phyloP scores from a whole-genome alignment of 2,329 filamentous ascomycete species.

The Coleophoma cylindrospora region DNA sequence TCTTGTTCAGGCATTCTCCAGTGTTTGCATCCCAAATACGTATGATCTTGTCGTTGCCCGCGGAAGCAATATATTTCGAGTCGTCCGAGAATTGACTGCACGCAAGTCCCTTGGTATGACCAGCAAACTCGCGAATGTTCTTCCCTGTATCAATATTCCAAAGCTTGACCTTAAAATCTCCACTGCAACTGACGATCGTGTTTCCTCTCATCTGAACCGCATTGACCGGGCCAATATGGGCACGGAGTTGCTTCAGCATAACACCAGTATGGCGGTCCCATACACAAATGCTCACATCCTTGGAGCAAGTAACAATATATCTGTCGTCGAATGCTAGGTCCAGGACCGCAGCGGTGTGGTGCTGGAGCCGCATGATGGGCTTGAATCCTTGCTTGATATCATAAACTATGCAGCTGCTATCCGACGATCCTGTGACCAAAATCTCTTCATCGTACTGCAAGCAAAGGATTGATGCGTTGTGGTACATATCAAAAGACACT shows the following conservation, averaged over 20 bases:
- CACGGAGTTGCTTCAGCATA: constrained; percentile 72
- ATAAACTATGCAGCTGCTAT: constrained; percentile 88
- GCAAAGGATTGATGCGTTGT: constrained; percentile 90
- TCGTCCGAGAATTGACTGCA: constrained; percentile 97
- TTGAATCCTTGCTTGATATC: constrained; percentile 73
- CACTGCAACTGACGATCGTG: constrained; percentile 87
- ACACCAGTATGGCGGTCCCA: constrained; percentile 82
- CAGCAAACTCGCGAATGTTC: constrained; percentile 83
- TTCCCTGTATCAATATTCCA: constrained; percentile 91
- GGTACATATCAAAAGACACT: constrained; percentile 60
- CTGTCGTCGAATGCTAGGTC: constrained; percentile 90
- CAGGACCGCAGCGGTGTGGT: constrained; percentile 83
- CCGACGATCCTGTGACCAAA: constrained; percentile 91
- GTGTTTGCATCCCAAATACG: constrained; percentile 95
- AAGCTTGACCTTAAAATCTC: constrained; percentile 87
- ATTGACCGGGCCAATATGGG: constrained; percentile 90
- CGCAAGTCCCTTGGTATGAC: constrained; percentile 88
- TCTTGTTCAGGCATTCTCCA: constrained; percentile 74
- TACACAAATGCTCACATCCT: constrained; percentile 89
- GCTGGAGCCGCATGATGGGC: constrained; percentile 71
- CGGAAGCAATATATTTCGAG: constrained; percentile 86
- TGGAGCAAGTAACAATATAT: constrained; percentile 95
- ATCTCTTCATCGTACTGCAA: constrained; percentile 91
- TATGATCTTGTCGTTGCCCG: constrained; percentile 92
- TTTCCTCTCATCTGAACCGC: constrained; percentile 93